A percentile compares a stretch with the other conserved stretches of the same genome.
These are phyloP conservation scores for Parathielavia appendiculata DNA, from an alignment of 495 filamentous ascomycete genomes.

Conservation along the genomic window DNA sequence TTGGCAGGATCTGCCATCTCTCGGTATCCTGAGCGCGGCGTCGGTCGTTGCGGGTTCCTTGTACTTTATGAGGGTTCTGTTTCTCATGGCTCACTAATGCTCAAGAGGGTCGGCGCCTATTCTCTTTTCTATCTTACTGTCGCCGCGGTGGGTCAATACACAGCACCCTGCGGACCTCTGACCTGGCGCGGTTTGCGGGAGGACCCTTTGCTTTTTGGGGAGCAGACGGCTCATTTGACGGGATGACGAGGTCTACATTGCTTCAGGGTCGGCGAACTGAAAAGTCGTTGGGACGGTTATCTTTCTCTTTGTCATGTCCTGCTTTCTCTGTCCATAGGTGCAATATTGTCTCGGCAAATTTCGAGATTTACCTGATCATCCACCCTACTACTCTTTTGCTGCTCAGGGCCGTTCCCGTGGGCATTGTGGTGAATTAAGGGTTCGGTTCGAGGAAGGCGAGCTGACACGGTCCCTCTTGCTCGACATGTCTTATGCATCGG, in stretches of 20 bases:
- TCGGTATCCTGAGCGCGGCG: constrained; percentile 17
- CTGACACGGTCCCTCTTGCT: too few relatives aligned
- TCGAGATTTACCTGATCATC: neutral
- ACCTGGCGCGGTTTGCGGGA: constrained; percentile 39
- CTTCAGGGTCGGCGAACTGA: constrained; percentile 36
- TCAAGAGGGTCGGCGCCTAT: constrained; percentile 10
- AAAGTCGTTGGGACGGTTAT: constrained; percentile 18
- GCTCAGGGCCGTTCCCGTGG: too few relatives aligned
- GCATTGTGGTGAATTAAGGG: too few relatives aligned
- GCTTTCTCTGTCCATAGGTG: constrained; percentile 10
- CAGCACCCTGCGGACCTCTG: constrained; percentile 31
- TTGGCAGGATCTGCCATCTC: constrained; percentile 8
- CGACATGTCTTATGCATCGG: too few relatives aligned
- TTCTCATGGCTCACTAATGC: constrained; percentile 10
- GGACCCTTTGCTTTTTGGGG: constrained; percentile 35
- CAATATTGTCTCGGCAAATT: constrained; percentile 11
- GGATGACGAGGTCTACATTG: constrained; percentile 47
- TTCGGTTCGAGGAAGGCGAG: too few relatives aligned
- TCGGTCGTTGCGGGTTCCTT: constrained; percentile 4
- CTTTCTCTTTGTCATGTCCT: constrained; percentile 6
- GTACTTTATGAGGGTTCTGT: constrained; percentile 19
- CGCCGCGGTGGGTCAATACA: constrained; percentile 15
- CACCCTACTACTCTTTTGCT: too few relatives aligned
- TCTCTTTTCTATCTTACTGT: constrained; percentile 19
- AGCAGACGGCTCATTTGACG: constrained; percentile 38